phyloP scores from a whole-genome alignment of 257 asterid species.

The Apocynum venetum region DNA sequence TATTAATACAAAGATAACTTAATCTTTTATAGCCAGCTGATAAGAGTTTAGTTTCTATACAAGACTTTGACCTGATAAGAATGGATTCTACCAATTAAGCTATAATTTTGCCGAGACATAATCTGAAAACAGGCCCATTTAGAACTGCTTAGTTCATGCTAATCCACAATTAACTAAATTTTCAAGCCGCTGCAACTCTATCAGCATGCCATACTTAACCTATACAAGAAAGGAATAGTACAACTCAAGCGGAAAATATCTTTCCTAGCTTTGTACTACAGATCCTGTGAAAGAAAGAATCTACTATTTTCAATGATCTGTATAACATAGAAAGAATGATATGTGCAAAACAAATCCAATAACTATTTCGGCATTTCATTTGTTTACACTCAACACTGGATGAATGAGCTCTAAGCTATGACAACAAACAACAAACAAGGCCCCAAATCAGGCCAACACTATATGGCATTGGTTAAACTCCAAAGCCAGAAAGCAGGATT shows the following conservation, averaged over 20 bases:
- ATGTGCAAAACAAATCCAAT: slow-evolving; percentile 1
- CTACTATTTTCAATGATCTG: not conserved
- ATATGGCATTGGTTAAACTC: not conserved
- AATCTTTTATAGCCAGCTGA: too few species aligned
- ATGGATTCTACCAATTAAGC: too few species aligned
- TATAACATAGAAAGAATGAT: not conserved
- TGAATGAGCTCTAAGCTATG: slow-evolving; percentile 12
- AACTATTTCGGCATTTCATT: not conserved
- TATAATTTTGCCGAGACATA: too few species aligned
- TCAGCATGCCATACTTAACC: not conserved
- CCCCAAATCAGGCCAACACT: not conserved
- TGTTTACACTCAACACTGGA: slow-evolving; percentile 11
- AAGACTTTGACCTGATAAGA: too few species aligned
- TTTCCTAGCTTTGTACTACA: not conserved
- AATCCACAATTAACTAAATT: not conserved
- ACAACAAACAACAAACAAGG: slow-evolving; percentile 12
- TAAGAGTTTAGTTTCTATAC: too few species aligned
- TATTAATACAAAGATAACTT: too few species aligned
- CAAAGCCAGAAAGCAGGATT: slow-evolving; percentile 32
- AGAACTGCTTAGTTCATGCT: too few species aligned
- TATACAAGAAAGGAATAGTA: not conserved
- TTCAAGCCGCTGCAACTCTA: not conserved
- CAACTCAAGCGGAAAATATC: not conserved
- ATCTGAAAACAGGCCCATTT: too few species aligned
- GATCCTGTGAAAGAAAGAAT: not conserved